Evolutionary conservation across 1,139 yeast species (phyloP), one percentile per base, ranked within the genome.

Genomic region (Hyphopichia burtonii): DNA sequence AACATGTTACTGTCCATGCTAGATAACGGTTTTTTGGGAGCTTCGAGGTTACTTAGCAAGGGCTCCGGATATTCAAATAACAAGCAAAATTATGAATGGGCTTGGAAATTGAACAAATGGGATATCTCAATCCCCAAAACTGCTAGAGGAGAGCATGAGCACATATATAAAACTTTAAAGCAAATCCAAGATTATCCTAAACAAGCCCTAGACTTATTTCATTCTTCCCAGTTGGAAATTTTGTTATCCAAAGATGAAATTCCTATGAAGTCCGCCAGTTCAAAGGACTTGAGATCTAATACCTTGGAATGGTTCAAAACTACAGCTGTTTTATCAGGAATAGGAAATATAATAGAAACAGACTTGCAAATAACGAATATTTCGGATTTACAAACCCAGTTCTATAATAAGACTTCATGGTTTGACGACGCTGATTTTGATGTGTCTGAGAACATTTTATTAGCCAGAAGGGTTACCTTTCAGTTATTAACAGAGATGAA

Each of bases 21-120:
- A 16, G 48, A 61, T 0, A 72, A 65, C 44, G 86, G 85, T 1
- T 57, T 77, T 46, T 58, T 68, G 39, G 84, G 85, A 0, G 54
- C 76, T 1, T 72, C 86, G 0, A 66, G 67, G 31, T 44, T 68
- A 25, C 56, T 65, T 11, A 56, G 62, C 34, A 58, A 56, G 14
- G 40, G 40, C 9, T 15, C 31, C 1, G 22, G 22, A 4, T 16
- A 22, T 11, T 17, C 22, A 16, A 14, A 27, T 9, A 36, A 30
- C 6, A 31, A 28, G 7, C 8, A 42, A 4, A 41, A 47, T 30
- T 68, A 56, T 47, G 75, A 77, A 41, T 76, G 84, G 74, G 75
- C 82, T 0, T 87, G 95, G 95, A 84, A 83, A 54, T 61, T 87
- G 31, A 76, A 73, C 41, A 72, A 76, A 40, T 88, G 96, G 96